Percentiles rank a stretch among this genome's conserved stretches.
Evolutionary conservation across 2,329 filamentous ascomycete genomes (phyloP).

Genomic region (Cryphonectria parasitica): DNA sequence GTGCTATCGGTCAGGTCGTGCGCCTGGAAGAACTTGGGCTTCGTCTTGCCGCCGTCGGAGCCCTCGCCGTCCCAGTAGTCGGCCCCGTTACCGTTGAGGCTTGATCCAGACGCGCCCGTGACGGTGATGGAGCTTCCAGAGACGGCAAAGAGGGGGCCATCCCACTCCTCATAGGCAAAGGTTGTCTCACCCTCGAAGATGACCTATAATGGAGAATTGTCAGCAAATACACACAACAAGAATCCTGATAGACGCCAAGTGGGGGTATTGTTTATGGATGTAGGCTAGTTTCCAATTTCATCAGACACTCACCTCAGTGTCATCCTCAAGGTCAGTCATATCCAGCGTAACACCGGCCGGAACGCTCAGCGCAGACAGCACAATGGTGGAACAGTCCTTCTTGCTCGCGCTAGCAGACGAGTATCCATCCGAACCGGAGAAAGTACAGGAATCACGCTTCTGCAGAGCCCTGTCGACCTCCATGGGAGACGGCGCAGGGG

Average conservation of each 20-base stretch:
- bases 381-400: constrained; percentile 55
- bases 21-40: constrained; percentile 32
- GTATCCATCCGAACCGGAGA: constrained; percentile 49
- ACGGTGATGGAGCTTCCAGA: constrained; percentile 61
- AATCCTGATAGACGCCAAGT: too few relatives aligned
- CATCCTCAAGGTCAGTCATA: constrained; percentile 54
- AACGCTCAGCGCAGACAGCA: constrained; percentile 56
- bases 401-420: constrained; percentile 37
- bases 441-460: constrained; percentile 49
- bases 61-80: constrained; percentile 63
- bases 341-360: constrained; percentile 63
- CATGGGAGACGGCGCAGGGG: constrained; percentile 20
- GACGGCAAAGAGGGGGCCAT: constrained; percentile 65
- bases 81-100: constrained; percentile 59
- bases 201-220: too few relatives aligned
- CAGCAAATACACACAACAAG: too few relatives aligned
- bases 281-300: too few relatives aligned
- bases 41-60: constrained; percentile 3
- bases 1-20: constrained; percentile 41
- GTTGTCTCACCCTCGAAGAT: too few relatives aligned
- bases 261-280: too few relatives aligned
- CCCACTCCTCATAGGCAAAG: constrained; percentile 55
- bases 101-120: constrained; percentile 54
- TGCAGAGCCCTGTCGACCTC: constrained; percentile 29
- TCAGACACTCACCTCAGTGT: constrained; percentile 63